Evolutionary conservation across 805 yeast species (phyloP).

Genomic region (Nakazawaea laoshanensis): DNA sequence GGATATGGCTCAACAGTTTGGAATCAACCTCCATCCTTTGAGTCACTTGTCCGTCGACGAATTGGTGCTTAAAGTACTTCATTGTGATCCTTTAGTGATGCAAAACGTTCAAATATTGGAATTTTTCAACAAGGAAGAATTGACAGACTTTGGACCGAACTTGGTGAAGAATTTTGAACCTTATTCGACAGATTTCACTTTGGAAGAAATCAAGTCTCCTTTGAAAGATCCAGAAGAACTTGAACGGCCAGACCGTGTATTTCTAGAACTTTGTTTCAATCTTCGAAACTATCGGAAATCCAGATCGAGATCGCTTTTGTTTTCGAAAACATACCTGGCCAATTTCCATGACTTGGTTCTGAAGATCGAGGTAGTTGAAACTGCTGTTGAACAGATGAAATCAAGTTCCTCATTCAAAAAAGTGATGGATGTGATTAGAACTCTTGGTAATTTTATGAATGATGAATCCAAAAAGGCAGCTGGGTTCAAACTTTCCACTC

Average conservation of each 20-base stretch:
- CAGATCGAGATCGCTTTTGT: constrained; percentile 73
- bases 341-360: constrained; percentile 67
- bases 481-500: constrained; percentile 86
- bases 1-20: constrained; percentile 90
- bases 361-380: constrained; percentile 64
- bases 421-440: constrained; percentile 75
- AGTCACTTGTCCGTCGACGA: constrained; percentile 53
- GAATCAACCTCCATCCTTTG: constrained; percentile 82
- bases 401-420: constrained; percentile 60
- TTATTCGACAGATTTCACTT: constrained; percentile 66
- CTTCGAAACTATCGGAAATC: constrained; percentile 88
- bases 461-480: constrained; percentile 85
- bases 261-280: constrained; percentile 74
- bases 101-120: constrained; percentile 71
- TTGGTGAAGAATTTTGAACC: constrained; percentile 71
- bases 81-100: constrained; percentile 67
- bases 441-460: constrained; percentile 96
- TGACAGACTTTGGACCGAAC: constrained; percentile 67
- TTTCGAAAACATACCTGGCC: constrained; percentile 62
- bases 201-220: constrained; percentile 30
- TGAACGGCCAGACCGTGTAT: constrained; percentile 82
- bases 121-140: constrained; percentile 67
- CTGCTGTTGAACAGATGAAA: constrained; percentile 60
- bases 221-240: constrained; percentile 69
- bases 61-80: constrained; percentile 61